These are phyloP conservation scores for Aphanomyces invadans DNA, from an alignment of 352 stramenopile species.

Conservation along the genomic window DNA sequence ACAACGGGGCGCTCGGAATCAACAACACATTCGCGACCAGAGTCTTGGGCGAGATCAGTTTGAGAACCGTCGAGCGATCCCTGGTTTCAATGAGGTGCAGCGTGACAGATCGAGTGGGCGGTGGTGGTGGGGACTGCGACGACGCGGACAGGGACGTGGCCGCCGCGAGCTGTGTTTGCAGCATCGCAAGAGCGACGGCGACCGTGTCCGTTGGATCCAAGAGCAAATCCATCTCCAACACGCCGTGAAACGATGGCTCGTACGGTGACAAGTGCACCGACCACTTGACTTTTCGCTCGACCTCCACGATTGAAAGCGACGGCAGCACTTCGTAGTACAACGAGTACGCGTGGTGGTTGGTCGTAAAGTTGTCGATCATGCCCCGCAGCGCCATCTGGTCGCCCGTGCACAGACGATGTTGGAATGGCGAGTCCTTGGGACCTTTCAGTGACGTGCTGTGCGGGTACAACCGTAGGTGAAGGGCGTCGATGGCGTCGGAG, in stretches of 20 bases:
- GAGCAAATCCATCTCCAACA: slow-evolving; percentile 50
- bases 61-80: neutral
- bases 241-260: slow-evolving; percentile 55
- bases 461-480: slow-evolving; percentile 74
- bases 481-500: slow-evolving; percentile 37
- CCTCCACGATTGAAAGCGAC: slow-evolving; percentile 65
- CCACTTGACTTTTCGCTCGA: slow-evolving; percentile 80
- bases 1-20: neutral
- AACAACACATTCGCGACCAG: neutral
- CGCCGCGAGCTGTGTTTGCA: slow-evolving; percentile 47
- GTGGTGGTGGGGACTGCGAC: too few species aligned
- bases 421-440: slow-evolving; percentile 59
- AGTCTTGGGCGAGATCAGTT: neutral
- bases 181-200: slow-evolving; percentile 41
- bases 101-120: too few species aligned
- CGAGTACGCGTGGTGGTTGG: neutral
- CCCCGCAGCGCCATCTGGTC: neutral
- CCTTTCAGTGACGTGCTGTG: slow-evolving; percentile 57
- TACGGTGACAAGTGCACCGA: slow-evolving; percentile 69
- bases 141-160: too few species aligned
- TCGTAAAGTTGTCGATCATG: neutral
- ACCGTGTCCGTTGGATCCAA: slow-evolving; percentile 48
- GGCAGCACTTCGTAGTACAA: slow-evolving; percentile 73
- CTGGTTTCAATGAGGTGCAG: slow-evolving; percentile 20
- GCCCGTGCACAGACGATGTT: slow-evolving; percentile 29